These are phyloP conservation scores for Coniochaeta ligniaria DNA, from an alignment of 2,329 filamentous ascomycete species.

Conservation along the genomic window DNA sequence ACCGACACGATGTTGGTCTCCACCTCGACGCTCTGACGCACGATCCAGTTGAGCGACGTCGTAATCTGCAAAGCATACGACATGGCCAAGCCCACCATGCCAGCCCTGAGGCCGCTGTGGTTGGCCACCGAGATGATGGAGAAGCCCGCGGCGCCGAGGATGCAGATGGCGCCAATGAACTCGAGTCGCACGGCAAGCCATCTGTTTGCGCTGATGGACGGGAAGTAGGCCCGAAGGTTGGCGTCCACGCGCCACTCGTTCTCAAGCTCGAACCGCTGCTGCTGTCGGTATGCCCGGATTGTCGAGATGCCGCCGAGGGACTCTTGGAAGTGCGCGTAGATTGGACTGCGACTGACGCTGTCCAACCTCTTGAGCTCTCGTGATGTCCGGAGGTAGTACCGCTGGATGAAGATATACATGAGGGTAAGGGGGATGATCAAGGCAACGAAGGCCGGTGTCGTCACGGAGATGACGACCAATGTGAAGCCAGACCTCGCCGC, in stretches of 20 bases:
- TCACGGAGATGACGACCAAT: slow-evolving; percentile 72
- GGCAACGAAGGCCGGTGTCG: slow-evolving; percentile 73
- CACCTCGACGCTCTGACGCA: slow-evolving; percentile 97
- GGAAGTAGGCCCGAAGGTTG: slow-evolving; percentile 90
- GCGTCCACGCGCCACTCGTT: slow-evolving; percentile 97
- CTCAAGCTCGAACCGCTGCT: slow-evolving; percentile 79
- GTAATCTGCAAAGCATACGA: slow-evolving; percentile 97
- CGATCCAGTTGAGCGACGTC: slow-evolving; percentile 97
- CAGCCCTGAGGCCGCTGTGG: slow-evolving; percentile 56
- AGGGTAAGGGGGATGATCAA: slow-evolving; percentile 74
- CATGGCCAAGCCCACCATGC: slow-evolving; percentile 87
- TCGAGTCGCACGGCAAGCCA: slow-evolving; percentile 95
- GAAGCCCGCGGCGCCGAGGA: slow-evolving; percentile 77
- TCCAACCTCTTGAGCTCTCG: slow-evolving; percentile 94
- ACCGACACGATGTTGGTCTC: slow-evolving; percentile 99
- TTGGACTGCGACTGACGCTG: slow-evolving; percentile 89
- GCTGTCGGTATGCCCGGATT: slow-evolving; percentile 89
- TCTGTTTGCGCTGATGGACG: slow-evolving; percentile 86
- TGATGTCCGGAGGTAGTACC: slow-evolving; percentile 94
- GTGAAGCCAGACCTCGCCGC: slow-evolving; percentile 72
- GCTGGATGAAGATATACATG: slow-evolving; percentile 88
- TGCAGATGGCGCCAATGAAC: slow-evolving; percentile 91
- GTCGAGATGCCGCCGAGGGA: slow-evolving; percentile 90
- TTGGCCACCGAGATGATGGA: slow-evolving; percentile 72
- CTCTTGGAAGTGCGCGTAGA: slow-evolving; percentile 98